Evolutionary conservation across 108 stramenopile genomes (phyloP).

Genomic region (Nitzschia sp.): DNA sequence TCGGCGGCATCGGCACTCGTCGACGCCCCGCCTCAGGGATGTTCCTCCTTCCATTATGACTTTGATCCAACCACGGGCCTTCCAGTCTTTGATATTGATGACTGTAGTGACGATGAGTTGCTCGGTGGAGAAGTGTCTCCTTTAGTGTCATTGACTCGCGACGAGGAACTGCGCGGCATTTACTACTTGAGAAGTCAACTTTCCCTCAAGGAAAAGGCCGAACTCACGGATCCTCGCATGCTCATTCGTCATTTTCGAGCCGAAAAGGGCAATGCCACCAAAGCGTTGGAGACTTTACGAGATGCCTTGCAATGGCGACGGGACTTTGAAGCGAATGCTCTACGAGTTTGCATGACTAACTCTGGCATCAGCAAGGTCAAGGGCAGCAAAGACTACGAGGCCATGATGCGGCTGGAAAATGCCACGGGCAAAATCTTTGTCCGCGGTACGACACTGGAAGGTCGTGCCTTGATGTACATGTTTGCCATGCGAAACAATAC

Average conservation of each 20-base stretch:
- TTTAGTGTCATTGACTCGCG: background rate
- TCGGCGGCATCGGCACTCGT: background rate
- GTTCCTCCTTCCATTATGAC: background rate
- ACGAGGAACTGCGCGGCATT: slow-evolving; percentile 48
- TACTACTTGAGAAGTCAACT: slow-evolving; percentile 45
- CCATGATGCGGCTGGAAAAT: slow-evolving; percentile 61
- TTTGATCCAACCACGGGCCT: slow-evolving; percentile 3
- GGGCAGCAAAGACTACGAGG: slow-evolving; percentile 35
- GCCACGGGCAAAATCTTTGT: slow-evolving; percentile 84
- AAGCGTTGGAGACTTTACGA: slow-evolving; percentile 9
- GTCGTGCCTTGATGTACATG: slow-evolving; percentile 84
- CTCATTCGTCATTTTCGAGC: slow-evolving; percentile 79
- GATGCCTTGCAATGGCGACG: slow-evolving; percentile 76
- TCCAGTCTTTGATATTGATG: slow-evolving; percentile 11
- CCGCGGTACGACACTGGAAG: slow-evolving; percentile 78
- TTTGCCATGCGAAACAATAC: slow-evolving; percentile 71
- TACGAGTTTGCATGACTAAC: slow-evolving; percentile 18
- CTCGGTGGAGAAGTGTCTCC: slow-evolving; percentile 22
- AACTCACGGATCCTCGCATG: slow-evolving; percentile 64
- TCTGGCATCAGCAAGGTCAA: background rate
- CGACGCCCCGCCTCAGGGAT: background rate
- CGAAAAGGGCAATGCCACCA: slow-evolving; percentile 47
- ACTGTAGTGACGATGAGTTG: slow-evolving; percentile 14
- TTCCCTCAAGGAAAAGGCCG: slow-evolving; percentile 47
- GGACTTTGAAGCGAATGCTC: slow-evolving; percentile 73